phyloP scores from a whole-genome alignment of 805 yeast genomes.

The Isabelozyma heimii region DNA sequence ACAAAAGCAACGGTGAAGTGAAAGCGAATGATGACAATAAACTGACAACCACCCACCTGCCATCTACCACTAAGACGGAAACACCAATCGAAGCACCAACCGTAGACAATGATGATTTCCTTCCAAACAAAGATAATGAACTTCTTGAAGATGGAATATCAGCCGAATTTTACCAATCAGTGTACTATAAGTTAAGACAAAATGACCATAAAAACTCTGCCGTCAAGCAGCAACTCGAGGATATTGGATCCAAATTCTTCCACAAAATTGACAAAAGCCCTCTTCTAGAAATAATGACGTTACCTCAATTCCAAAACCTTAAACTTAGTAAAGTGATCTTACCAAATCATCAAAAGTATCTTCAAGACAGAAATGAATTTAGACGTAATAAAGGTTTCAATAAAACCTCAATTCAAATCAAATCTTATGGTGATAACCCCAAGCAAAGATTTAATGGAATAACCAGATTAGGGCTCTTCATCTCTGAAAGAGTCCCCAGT shows the following conservation, averaged over 20 bases:
- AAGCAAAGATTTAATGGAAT: slow-evolving; percentile 66
- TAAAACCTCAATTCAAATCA: slow-evolving; percentile 44
- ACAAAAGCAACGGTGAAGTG: slow-evolving; percentile 1
- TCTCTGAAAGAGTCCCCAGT: slow-evolving; percentile 15
- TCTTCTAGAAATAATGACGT: slow-evolving; percentile 19
- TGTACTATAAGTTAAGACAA: slow-evolving; percentile 45
- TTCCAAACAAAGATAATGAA: slow-evolving; percentile 45
- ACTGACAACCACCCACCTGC: no score
- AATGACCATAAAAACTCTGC: slow-evolving; percentile 44
- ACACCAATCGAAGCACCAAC: not conserved
- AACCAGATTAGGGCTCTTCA: slow-evolving; percentile 62
- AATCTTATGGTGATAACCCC: slow-evolving; percentile 55
- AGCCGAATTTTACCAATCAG: slow-evolving; percentile 50
- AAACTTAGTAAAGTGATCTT: slow-evolving; percentile 28
- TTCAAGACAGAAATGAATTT: slow-evolving; percentile 34
- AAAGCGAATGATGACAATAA: not conserved
- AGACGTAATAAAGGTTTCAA: slow-evolving; percentile 18
- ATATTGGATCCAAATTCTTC: slow-evolving; percentile 12
- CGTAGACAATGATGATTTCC: not conserved
- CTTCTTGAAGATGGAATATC: slow-evolving; percentile 36
- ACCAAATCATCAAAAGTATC: slow-evolving; percentile 31
- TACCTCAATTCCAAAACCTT: slow-evolving; percentile 22
- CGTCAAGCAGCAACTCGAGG: slow-evolving; percentile 19
- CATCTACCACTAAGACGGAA: not conserved
- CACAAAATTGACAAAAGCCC: slow-evolving; percentile 1